Conservation (phyloP, 345 rosid species). For the Geranium brycei region DNA sequence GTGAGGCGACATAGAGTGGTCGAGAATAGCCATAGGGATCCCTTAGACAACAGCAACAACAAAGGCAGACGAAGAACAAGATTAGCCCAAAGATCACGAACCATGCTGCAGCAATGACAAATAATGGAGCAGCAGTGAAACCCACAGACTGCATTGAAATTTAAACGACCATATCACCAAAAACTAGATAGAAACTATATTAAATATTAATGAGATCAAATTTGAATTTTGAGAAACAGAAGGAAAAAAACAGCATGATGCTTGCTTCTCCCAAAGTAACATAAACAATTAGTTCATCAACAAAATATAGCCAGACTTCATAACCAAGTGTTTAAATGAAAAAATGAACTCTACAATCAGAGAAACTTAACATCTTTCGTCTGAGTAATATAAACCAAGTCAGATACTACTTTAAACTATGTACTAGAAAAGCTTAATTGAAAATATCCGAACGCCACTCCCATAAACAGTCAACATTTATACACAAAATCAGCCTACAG, state of each 20-base stretch:
- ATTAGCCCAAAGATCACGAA: constrained; percentile 51
- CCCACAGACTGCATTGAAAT: constrained; percentile 58
- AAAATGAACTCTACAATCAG: no score
- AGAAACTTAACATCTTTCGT: no score
- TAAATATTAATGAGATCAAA: background rate
- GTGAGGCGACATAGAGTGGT: constrained; percentile 64
- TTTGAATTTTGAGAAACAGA: background rate
- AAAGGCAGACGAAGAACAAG: constrained; percentile 42
- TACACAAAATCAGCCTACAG: background rate
- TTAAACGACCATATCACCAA: background rate
- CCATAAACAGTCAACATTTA: background rate
- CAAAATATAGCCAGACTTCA: background rate
- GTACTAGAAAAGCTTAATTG: no score
- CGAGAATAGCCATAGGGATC: constrained; percentile 73
- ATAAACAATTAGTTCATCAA: background rate
- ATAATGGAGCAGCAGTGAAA: constrained; percentile 59
- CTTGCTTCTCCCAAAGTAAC: no score
- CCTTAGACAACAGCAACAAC: constrained; percentile 61
- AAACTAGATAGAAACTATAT: background rate
- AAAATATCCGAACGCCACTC: no score
- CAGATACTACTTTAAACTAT: no score
- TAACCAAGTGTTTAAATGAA: no score
- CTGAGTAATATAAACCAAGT: no score
- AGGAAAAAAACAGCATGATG: no score
- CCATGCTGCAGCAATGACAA: constrained; percentile 57